A percentile compares a stretch with the other conserved stretches of the same genome.
Conservation (phyloP, 2,329 filamentous ascomycete species). For the Xenosphaeropsis pyriputrescens region DNA sequence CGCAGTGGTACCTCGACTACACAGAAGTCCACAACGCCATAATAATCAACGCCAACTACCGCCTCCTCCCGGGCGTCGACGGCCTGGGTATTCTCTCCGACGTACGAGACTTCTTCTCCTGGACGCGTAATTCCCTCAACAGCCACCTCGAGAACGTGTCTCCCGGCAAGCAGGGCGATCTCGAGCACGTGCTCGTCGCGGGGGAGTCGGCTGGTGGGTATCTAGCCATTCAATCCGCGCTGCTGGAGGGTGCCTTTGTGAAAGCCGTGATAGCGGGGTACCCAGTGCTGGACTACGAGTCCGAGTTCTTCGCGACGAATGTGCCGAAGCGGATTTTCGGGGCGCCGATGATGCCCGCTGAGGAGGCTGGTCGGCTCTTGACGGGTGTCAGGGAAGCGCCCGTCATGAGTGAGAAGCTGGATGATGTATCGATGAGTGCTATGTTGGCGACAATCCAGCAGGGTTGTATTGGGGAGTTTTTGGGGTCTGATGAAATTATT, state of each 20-base stretch:
- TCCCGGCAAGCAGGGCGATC: background rate
- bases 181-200: background rate
- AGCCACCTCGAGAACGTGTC: background rate
- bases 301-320: background rate
- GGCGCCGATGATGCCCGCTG: background rate
- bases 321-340: background rate
- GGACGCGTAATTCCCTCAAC: constrained; percentile 17
- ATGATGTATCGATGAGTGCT: too few species aligned
- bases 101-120: constrained; percentile 29
- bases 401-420: background rate
- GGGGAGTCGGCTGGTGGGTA: constrained; percentile 1
- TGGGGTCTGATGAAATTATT: background rate
- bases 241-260: background rate
- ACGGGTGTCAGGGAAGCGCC: background rate
- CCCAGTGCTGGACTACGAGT: background rate
- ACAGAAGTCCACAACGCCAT: constrained; percentile 23
- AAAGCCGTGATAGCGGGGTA: background rate
- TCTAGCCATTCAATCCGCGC: background rate
- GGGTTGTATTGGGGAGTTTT: background rate
- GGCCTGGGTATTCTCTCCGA: constrained; percentile 30
- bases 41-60: constrained; percentile 30
- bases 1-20: constrained; percentile 21
- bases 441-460: background rate
- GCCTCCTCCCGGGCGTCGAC: constrained; percentile 29
- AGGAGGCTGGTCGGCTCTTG: too few species aligned